Base-by-base conservation (phyloP, 2,329 filamentous ascomycete species). In the Fusarium neocosmosporiellum region DNA sequence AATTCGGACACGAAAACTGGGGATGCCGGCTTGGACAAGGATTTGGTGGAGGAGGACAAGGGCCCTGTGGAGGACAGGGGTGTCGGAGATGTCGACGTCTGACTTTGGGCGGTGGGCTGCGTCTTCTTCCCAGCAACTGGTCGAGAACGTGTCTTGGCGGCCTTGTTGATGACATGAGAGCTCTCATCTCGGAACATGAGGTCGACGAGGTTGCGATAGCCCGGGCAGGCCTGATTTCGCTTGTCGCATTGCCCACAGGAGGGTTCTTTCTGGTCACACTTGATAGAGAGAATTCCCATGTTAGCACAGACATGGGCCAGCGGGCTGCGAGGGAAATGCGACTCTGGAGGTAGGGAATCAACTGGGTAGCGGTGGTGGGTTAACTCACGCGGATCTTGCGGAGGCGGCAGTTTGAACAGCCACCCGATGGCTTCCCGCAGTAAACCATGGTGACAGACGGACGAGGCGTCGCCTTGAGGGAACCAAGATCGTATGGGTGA, bases 101-200 rank as follows among this genome's bases (percentile, higher is more conserved):
- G 65, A 18, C 64, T 63, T 57, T 63, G 70, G 36, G 59, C 64
- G 16, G 67, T 65, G 53, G 66, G 63, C n/a, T 55, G 69, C 33
- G 72, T 66, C 48, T 80, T 80, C 63, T 74, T 76, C 43, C 63
- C 63, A 27, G 70, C 68, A 36, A 73, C 76, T 60, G 66, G 50
- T 29, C 77, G 78, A 22, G 77, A 72, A 29, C 78, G 75, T 58
- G 68, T 73, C 65, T 82, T 83, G 60, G 82, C 84, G 53, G 85
- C 86, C 79, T 87, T 88, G 73, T 85, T 84, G 72, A 87, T 87
- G 63, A 89, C 87, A 75, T 88, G 86, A 34, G 83, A 84, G 70
- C 86, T 89, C 77, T 89, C 86, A 74, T 89, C 86, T 46, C 88
- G 85, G 72, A 90, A 89, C 83, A 89, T 88, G 68, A 89, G 83